Evolutionary conservation across 352 stramenopile species (phyloP), one percentile per base, ranked within the genome.

Genomic region (Pythium folliculosum): DNA sequence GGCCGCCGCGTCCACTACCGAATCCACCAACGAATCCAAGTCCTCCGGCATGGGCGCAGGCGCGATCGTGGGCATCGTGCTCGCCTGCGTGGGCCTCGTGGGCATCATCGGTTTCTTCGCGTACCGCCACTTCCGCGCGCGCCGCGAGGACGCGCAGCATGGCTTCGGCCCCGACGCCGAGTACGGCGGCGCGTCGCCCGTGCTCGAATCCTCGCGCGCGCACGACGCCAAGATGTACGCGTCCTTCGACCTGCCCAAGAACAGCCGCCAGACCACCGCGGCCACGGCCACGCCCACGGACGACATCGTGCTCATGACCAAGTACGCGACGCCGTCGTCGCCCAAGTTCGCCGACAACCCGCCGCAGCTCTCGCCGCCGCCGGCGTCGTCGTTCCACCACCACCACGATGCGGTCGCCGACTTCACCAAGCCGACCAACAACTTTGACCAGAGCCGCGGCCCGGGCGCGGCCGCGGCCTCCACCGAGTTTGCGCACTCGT

Each of bases 381-480:
- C 40, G 10, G 37, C 10, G 14, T 21, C 14, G 5, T 47, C 60
- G 49, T 71, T 62, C 53, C 40, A 69, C 14, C 60, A 67, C 25
- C 30, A 45, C 51, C 3, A 35, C 21, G 40, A 61, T 10, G 51
- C 67, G 70, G 23, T 91, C 78, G 44, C 73, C 74, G 55, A 72
- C 47, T 72, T 72, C 19, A 72, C 66, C 21, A 77, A 76, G 23
- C 84, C 78, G 30, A 62, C 68, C 30, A 79, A 60, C 66, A 82
- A 80, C 49, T 82, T 88, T 30, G 77, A 88, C 37, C 77, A 81
- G 21, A 72, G 81, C 21, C 80, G 79, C 43, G 85, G 84, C 43
- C 79, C 78, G 21, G 22, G 44, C 51, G 67, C 51, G 12, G 38
- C 62, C 17, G 54, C 53, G 16, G 43, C 53, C 9, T 65, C 56